phyloP scores from a whole-genome alignment of 495 filamentous ascomycete species.

The Daldinia grandis region DNA sequence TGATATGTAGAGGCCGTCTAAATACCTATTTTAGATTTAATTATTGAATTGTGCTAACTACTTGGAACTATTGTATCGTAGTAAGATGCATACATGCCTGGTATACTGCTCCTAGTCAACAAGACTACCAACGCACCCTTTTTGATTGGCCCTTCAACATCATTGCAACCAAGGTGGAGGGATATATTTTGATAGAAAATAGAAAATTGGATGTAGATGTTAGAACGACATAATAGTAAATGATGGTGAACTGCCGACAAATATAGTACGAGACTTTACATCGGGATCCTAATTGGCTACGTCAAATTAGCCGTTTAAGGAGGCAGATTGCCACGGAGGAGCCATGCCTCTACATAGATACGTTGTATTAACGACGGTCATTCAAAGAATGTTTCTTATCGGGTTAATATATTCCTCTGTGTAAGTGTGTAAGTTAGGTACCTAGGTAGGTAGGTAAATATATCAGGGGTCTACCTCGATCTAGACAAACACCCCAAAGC shows the following conservation, averaged over 20 bases:
- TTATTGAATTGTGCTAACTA: too few species aligned
- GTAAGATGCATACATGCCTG: too few species aligned
- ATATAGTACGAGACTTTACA: not conserved
- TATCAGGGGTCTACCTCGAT: not conserved
- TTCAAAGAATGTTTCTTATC: not conserved
- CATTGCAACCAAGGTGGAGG: too few species aligned
- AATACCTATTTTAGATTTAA: too few species aligned
- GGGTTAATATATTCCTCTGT: too few species aligned
- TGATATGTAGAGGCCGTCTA: too few species aligned
- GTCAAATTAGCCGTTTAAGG: slow-evolving; percentile 19
- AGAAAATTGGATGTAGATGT: not conserved
- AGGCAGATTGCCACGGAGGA: not conserved
- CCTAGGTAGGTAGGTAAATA: not conserved
- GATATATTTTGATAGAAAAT: too few species aligned
- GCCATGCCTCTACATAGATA: not conserved
- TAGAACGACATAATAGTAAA: not conserved
- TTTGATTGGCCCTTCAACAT: too few species aligned
- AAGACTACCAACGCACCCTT: too few species aligned
- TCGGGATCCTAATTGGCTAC: slow-evolving; percentile 8
- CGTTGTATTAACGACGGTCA: not conserved
- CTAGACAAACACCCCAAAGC: not conserved
- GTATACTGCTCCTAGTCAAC: too few species aligned
- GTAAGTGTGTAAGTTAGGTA: not conserved
- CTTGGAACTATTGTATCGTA: too few species aligned
- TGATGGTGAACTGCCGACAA: slow-evolving; percentile 16